Base-by-base conservation (phyloP, 495 filamentous ascomycete genomes). In the Chaetomium tenue region DNA sequence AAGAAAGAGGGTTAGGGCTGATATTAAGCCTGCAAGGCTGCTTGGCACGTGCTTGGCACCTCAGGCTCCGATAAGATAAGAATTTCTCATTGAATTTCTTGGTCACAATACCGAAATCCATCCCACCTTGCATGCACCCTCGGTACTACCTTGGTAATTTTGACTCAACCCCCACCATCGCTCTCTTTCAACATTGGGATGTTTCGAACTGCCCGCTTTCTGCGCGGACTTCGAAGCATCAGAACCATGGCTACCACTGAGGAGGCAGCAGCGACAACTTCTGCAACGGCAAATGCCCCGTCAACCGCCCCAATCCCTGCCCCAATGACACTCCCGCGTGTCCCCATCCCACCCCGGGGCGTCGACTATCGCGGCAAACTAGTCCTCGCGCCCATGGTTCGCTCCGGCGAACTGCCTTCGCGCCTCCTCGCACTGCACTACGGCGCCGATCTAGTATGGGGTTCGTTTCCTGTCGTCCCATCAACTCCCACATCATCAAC, bases 381-480 rank as follows among this genome's bases (percentile, higher is more conserved):
- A 64, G 95, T 97, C 39, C 88, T 99, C 39, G 94, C 94, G 26
- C 94, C 94, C 46, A 98, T 98, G 94, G 94, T 98, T 26, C 88
- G 94, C 44, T 93, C 90, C 28, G 95, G 95, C 68, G 94, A 99
- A 78, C 81, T 97, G 20, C 95, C 95, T 5, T 92, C 89, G 11
- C 87, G 94, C 18, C 84, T 98, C 1, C 73, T 93, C 5, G 89
- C 94, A 8, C 84, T 98, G 22, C 88, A 95, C 69, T 98, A 98
- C 73, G 94, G 94, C 53, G 95, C 95, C 50, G 94, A 98, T 73
- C 84, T 98, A 16, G 94, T 98, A 63, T 98, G 93, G 94, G 93
- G 89, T 87, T 66, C 51, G 75, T 74, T 47, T 54, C 37, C 51
- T 58, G 16, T 48, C 58, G 65, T 52, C 39, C 53, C 16, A 12